These are phyloP conservation scores for Rhizopus sp. DNA, from an alignment of 371 early-diverging fungal genomes.

Conservation along the genomic window DNA sequence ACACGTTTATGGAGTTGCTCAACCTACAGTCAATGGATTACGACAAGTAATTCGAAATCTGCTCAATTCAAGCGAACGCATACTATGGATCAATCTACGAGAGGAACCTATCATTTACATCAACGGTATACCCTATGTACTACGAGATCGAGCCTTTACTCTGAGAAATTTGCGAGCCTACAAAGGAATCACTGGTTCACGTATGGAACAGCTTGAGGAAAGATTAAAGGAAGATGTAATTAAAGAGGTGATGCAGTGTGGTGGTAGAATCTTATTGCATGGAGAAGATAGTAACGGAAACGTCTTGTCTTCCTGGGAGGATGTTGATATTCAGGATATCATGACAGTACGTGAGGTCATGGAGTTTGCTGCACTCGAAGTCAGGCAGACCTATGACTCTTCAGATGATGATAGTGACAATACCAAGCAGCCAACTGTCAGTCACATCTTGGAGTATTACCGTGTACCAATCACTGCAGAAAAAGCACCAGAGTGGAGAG, in stretches of 20 bases:
- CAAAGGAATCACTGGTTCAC: conserved; percentile 66
- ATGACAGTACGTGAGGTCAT: conserved; percentile 61
- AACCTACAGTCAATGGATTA: conserved; percentile 71
- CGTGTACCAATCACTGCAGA: conserved; percentile 71
- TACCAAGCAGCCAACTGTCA: background rate
- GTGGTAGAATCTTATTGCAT: conserved; percentile 65
- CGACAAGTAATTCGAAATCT: conserved; percentile 47
- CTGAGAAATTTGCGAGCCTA: conserved; percentile 71
- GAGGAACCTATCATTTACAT: conserved; percentile 81
- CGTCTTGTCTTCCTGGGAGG: conserved; percentile 62
- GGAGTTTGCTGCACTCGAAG: conserved; percentile 35
- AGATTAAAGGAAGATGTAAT: conserved; percentile 70
- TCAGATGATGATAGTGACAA: conserved; percentile 17
- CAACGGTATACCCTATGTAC: conserved; percentile 74
- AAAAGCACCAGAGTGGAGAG: conserved; percentile 56
- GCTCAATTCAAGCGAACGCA: conserved; percentile 28
- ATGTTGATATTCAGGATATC: conserved; percentile 54
- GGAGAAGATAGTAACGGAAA: conserved; percentile 56
- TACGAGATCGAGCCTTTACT: conserved; percentile 67
- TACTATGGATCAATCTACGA: conserved; percentile 76
- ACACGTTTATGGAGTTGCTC: conserved; percentile 67
- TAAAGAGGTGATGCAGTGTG: conserved; percentile 56
- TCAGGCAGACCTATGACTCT: conserved; percentile 21
- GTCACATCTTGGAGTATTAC: conserved; percentile 34
- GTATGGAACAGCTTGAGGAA: conserved; percentile 71